Conservation (phyloP, 768 basidiomycete species). For the Baorangia bicolor region DNA sequence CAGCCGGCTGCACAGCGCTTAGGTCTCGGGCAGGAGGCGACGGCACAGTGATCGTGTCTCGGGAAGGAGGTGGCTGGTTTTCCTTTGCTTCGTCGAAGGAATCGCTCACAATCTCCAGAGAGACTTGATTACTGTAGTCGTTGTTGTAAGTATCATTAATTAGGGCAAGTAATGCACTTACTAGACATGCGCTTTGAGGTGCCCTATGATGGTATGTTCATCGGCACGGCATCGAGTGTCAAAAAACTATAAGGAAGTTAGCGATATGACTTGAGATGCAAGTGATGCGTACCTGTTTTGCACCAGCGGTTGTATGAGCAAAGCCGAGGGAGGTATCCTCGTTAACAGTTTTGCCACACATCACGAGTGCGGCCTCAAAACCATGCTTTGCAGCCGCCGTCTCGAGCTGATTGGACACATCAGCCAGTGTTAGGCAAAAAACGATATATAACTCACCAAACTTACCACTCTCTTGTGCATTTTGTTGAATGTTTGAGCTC, state of each 20-base stretch:
- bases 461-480: neutral
- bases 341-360: conserved; percentile 9
- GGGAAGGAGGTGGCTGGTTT: no score
- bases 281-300: neutral
- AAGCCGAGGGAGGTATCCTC: conserved; percentile 1
- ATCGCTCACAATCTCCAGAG: no score
- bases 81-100: no score
- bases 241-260: conserved; percentile 1
- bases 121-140: no score
- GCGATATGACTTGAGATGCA: neutral
- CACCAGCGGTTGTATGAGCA: neutral
- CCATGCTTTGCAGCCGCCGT: neutral
- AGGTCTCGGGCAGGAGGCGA: no score
- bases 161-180: no score
- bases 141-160: no score
- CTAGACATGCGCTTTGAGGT: conserved; percentile 11
- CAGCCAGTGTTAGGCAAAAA: no score
- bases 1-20: no score
- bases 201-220: neutral
- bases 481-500: neutral
- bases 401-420: conserved; percentile 3
- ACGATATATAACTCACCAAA: neutral
- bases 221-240: neutral
- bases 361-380: conserved; percentile 7
- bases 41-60: no score